Base-by-base conservation (phyloP, 108 stramenopile genomes). In the Cyclotella sp. region DNA sequence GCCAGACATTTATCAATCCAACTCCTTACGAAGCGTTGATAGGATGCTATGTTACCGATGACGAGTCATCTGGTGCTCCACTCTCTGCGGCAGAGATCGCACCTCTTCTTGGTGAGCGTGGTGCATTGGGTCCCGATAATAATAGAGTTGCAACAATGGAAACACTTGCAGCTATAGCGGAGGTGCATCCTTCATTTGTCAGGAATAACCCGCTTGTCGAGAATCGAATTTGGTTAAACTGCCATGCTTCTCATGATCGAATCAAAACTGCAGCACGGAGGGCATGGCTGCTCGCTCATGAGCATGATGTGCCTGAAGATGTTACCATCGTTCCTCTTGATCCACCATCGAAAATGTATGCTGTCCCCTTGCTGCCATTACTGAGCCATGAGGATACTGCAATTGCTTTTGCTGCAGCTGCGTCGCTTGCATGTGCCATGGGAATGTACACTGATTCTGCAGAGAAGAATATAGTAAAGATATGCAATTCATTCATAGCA, bases 171-270 rank as follows among this genome's bases (percentile, higher is more conserved):
- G 70, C 88, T 29, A 88, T 96, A 52, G 88, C 89, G 12, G 30
- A 62, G 55, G 52, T 52, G 27, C 86, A 93, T 67, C 75, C 80
- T 40, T 85, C 85, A 73, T 73, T 94, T 11, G 70, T 92, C 15
- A 94, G 86, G 57, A 86, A 55, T 51, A 93, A 96, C 72, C 93
- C 95, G 43, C 84, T 96, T 13, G 72, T 93, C 21, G 95, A 96
- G 68, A 94, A 89, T 68, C 77, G 95, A 67, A 86, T 96, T 39
- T 94, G 91, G 90, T 49, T 92, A 19, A 94, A 94, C 67, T 94
- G 95, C 61, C 93, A 86, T 69, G 92, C 79, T 29, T 63, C 72
- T n/a, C 65, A 90, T 19, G 91, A 88, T 9, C 68, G 83, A 15
- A 86, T 94, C 24, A 79, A 79, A 9, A 51, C n/a, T 34, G 91